A percentile compares a stretch with the other conserved stretches of the same genome.
These are phyloP conservation scores for Cryptosporidium muris DNA, from an alignment of 169 alveolate species.

Conservation along the genomic window DNA sequence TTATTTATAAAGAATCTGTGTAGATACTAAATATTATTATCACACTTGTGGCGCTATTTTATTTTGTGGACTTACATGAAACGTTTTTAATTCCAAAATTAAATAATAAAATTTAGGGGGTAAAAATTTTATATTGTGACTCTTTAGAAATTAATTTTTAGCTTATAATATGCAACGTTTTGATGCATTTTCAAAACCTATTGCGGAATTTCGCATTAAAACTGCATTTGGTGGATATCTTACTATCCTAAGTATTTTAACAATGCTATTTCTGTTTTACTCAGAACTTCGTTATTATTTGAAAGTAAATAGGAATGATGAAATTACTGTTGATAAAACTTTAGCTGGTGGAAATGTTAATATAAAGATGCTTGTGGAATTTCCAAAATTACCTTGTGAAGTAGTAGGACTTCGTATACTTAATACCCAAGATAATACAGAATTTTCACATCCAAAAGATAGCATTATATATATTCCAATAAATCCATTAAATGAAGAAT, in stretches of 20 bases:
- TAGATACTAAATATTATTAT: no score
- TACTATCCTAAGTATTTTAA: constrained; percentile 41
- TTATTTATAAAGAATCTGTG: no score
- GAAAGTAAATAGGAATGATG: constrained; percentile 44
- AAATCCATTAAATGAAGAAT: neutral
- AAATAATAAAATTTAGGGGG: neutral
- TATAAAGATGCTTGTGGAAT: constrained; percentile 33
- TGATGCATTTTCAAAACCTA: constrained; percentile 70
- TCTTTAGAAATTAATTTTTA: constrained; percentile 1
- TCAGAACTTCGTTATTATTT: constrained; percentile 60
- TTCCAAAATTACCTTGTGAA: constrained; percentile 66
- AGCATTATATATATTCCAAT: constrained; percentile 15
- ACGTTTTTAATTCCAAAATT: constrained; percentile 4
- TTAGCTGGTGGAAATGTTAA: constrained; percentile 25
- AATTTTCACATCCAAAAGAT: constrained; percentile 27
- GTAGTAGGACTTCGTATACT: constrained; percentile 30
- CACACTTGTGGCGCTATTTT: no score
- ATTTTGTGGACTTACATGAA: constrained; percentile 14
- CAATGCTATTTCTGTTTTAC: constrained; percentile 41
- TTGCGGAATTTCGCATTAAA: constrained; percentile 62
- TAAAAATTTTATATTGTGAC: constrained; percentile 1
- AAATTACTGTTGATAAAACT: constrained; percentile 52
- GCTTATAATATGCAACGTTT: constrained; percentile 55
- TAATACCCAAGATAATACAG: constrained; percentile 50
- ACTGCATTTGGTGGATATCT: constrained; percentile 70